Evolutionary conservation across 2,329 filamentous ascomycete species (phyloP).

Genomic region (Aureobasidium leucospermi): DNA sequence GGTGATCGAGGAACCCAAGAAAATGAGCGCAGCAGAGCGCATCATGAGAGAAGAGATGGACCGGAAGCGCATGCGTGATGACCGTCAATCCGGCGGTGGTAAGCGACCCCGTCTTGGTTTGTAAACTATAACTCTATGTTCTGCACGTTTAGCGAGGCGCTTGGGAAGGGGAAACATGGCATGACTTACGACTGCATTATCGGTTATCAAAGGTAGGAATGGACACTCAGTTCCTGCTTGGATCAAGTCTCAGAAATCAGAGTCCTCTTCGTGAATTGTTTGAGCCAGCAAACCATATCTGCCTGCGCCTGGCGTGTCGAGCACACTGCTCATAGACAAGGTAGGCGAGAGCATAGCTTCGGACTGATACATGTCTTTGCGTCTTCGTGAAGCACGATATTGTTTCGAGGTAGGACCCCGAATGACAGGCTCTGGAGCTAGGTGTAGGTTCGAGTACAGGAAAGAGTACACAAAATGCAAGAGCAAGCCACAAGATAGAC

Average conservation of each 20-base stretch:
- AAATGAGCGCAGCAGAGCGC: conserved; percentile 78
- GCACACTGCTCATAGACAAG: conserved; percentile 19
- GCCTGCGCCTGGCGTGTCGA: conserved; percentile 27
- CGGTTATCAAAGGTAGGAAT: background rate
- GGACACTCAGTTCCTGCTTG: background rate
- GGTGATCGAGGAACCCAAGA: conserved; percentile 57
- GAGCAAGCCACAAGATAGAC: conserved; percentile 54
- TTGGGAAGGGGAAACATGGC: background rate
- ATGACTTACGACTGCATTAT: conserved; percentile 8
- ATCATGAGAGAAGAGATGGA: conserved; percentile 66
- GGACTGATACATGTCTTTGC: conserved; percentile 20
- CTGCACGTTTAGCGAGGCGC: conserved; percentile 15
- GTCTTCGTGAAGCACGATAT: conserved; percentile 25
- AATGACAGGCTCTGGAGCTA: conserved; percentile 12
- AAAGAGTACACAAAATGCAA: conserved; percentile 51
- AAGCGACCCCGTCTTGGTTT: conserved; percentile 21
- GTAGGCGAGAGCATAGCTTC: conserved; percentile 17
- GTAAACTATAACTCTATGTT: background rate
- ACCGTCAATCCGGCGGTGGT: conserved; percentile 19
- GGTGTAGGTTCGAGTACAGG: conserved; percentile 30
- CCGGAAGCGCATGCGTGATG: conserved; percentile 31
- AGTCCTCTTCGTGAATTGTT: conserved; percentile 64
- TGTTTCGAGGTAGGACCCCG: conserved; percentile 23
- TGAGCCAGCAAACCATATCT: conserved; percentile 51
- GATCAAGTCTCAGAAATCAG: conserved; percentile 33